Evolutionary conservation across 2,329 filamentous ascomycete species (phyloP), one percentile per base, ranked within the genome.

Genomic region (Ampelomyces quisqualis): DNA sequence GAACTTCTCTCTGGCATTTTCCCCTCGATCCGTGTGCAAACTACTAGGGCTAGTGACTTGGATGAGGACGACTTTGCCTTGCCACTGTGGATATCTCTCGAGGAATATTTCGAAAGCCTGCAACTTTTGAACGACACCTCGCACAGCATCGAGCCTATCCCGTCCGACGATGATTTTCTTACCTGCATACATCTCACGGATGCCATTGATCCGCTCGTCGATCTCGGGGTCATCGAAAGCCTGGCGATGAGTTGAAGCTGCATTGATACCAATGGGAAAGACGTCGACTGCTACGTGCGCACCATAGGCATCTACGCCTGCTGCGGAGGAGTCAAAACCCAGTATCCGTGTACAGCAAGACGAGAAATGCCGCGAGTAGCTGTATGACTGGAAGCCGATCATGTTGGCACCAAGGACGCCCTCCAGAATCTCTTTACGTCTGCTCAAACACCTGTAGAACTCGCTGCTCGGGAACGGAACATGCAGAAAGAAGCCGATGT

Each of bases 381-480:
- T 93, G 73, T 90, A 93, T 6, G 90, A 93, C 70, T 97, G 91
- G 73, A 97, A 96, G 1, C 90, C 90, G 49, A 97, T 82, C 74
- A 97, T 84, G 68, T 96, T 96, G 40, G 91, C 82, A 13, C 91
- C 90, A 28, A 97, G 76, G 32, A 95, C 83, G 34, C 93, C 93
- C 55, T 93, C 89, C 10, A 97, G 75, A 8, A 97, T 78, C 65
- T 96, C 90, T 69, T 95, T 95, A 54, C 91, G 82, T 51, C 88
- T 82, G 24, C 88, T 87, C 40, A 96, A 75, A 67, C 90, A 95
- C 33, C 90, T 82, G 65, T 96, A 81, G 64, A 95, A 96, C 70
- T 97, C 93, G 75, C 88, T 95, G 70, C 90, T 95, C 22, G 91
- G 91, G 70, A 97, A 97, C 0, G 91, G 91, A 31, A 89, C 85